Percentiles rank a stretch among this genome's conserved stretches.
phyloP scores from a whole-genome alignment of 73 alveolate genomes.

The Paramecium sonneborni region DNA sequence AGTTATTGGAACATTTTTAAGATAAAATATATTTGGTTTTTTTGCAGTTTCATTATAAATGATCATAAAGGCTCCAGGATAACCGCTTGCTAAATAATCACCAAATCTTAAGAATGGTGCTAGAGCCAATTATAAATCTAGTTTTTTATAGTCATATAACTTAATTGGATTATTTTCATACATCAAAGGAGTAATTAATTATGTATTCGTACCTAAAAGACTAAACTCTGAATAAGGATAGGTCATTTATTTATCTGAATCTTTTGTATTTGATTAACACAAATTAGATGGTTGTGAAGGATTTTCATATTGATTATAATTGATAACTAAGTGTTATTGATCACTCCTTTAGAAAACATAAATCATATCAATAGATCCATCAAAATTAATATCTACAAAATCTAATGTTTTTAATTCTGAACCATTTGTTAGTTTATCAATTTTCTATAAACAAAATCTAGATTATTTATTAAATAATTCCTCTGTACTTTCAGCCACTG shows the following conservation, averaged over 20 bases:
- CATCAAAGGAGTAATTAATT: not conserved
- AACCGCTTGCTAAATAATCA: constrained; percentile 41
- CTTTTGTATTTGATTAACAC: not conserved
- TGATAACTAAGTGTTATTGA: not conserved
- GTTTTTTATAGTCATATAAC: not conserved
- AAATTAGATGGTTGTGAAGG: not conserved
- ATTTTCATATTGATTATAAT: constrained; percentile 10
- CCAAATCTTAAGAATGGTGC: constrained; percentile 52
- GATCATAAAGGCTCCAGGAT: constrained; percentile 41
- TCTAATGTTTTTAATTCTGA: not conserved
- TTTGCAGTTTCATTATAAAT: not conserved
- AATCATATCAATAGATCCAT: constrained; percentile 38
- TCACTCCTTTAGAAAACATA: not conserved
- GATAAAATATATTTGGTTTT: not conserved
- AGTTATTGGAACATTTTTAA: not conserved
- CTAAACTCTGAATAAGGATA: not conserved
- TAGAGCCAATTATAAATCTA: not conserved
- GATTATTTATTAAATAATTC: not conserved
- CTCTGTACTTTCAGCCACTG: constrained; percentile 10
- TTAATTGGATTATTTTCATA: not conserved
- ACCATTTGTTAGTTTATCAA: not conserved
- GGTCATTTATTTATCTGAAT: not conserved
- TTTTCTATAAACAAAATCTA: constrained; percentile 18
- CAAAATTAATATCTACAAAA: constrained; percentile 57
- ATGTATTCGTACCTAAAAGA: not conserved